phyloP scores from a whole-genome alignment of 352 stramenopile genomes.

The Pythium chondricola region DNA sequence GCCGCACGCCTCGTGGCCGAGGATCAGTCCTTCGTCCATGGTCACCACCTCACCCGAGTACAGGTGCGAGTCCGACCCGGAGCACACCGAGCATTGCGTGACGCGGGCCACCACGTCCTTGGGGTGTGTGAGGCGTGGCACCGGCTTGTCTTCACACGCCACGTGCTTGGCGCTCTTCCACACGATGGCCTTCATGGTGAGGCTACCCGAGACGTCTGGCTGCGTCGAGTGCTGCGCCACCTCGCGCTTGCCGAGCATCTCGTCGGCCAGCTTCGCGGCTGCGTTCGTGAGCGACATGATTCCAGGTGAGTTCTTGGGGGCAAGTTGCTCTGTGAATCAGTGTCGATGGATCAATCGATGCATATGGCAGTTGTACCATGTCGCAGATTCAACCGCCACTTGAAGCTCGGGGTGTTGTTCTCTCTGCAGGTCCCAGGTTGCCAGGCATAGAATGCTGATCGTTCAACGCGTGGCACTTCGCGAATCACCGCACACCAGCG shows the following conservation, averaged over 20 bases:
- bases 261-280: conserved; percentile 26
- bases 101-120: conserved; percentile 25
- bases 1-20: conserved; percentile 34
- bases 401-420: too few species aligned
- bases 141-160: conserved; percentile 18
- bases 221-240: conserved; percentile 23
- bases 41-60: conserved; percentile 27
- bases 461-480: not conserved
- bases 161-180: conserved; percentile 27
- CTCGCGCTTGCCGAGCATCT: conserved; percentile 24
- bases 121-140: conserved; percentile 25
- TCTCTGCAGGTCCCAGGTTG: too few species aligned
- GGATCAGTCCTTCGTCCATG: conserved; percentile 26
- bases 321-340: too few species aligned
- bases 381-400: not conserved
- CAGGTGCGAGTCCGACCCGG: conserved; percentile 28
- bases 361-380: too few species aligned
- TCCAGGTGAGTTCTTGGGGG: too few species aligned
- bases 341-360: too few species aligned
- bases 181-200: conserved; percentile 33
- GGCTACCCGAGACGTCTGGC: conserved; percentile 18
- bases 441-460: too few species aligned
- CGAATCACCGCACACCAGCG: not conserved
- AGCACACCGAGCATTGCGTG: conserved; percentile 23
- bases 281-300: conserved; percentile 27